These are phyloP conservation scores for Fomes fomentarius DNA, from an alignment of 1,284 basidiomycete genomes.

Conservation along the genomic window DNA sequence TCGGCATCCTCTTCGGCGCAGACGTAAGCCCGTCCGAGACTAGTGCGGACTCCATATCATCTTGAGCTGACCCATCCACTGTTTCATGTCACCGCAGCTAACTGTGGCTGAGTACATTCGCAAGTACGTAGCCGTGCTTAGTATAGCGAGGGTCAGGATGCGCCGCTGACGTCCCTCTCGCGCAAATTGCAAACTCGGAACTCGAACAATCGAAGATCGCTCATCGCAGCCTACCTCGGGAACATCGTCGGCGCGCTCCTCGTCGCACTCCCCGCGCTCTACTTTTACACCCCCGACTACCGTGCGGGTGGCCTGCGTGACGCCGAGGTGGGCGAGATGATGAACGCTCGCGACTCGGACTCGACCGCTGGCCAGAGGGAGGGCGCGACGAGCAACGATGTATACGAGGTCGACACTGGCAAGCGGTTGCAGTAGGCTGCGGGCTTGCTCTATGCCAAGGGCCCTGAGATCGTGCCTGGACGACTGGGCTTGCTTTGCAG, in stretches of 20 bases:
- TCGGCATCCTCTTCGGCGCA: constrained; percentile 75
- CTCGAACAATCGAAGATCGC: constrained; percentile 46
- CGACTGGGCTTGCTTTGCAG: too few relatives aligned
- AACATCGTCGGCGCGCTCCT: constrained; percentile 71
- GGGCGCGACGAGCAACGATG: constrained; percentile 6
- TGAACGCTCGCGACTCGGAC: constrained; percentile 6
- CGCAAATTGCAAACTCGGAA: too few relatives aligned
- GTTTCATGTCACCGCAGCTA: constrained; percentile 39
- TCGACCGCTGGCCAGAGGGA: not conserved
- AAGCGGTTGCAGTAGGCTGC: constrained; percentile 11
- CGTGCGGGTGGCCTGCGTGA: constrained; percentile 36
- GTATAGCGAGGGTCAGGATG: not conserved
- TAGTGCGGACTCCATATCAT: not conserved
- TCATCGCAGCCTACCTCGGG: constrained; percentile 70
- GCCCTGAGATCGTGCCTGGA: too few relatives aligned
- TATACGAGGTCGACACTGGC: constrained; percentile 17
- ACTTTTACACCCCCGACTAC: constrained; percentile 63
- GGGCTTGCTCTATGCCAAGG: too few relatives aligned
- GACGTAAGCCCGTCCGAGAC: constrained; percentile 43
- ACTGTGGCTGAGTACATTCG: constrained; percentile 64
- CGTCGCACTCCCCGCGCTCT: constrained; percentile 62
- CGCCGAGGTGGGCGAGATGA: constrained; percentile 41
- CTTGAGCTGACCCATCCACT: not conserved
- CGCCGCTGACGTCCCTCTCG: too few relatives aligned
- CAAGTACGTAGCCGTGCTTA: constrained; percentile 48